Conservation (phyloP, 73 alveolate genomes). For the Halteria grandinella region DNA sequence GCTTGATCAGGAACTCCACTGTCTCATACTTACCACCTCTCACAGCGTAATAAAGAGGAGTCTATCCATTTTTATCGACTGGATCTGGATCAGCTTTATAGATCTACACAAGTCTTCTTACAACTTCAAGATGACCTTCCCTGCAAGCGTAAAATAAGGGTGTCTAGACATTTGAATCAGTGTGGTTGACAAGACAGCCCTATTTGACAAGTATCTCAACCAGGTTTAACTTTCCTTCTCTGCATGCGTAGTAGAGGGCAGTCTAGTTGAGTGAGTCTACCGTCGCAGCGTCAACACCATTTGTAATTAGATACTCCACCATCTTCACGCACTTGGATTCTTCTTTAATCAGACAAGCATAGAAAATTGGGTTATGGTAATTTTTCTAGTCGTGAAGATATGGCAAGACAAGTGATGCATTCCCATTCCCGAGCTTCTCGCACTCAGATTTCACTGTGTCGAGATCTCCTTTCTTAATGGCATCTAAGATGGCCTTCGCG, state of each 20-base stretch:
- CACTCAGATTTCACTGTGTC: neutral
- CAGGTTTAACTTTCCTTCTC: constrained; percentile 82
- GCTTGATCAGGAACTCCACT: constrained; percentile 20
- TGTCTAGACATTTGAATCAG: constrained; percentile 85
- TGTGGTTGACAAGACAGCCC: constrained; percentile 80
- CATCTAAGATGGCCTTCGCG: neutral
- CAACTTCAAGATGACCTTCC: constrained; percentile 80
- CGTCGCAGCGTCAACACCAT: constrained; percentile 43
- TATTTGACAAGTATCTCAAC: constrained; percentile 72
- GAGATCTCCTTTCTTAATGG: constrained; percentile 26
- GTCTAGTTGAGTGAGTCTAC: constrained; percentile 65
- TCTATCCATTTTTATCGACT: constrained; percentile 60
- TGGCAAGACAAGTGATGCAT: neutral
- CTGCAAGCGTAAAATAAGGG: constrained; percentile 91
- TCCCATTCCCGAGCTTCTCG: constrained; percentile 6
- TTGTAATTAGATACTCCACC: constrained; percentile 21
- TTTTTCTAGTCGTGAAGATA: constrained; percentile 10
- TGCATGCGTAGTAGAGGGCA: constrained; percentile 82
- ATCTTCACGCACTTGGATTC: constrained; percentile 21
- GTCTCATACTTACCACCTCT: constrained; percentile 43
- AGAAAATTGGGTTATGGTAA: constrained; percentile 56
- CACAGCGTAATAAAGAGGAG: constrained; percentile 64
- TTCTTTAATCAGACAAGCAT: constrained; percentile 47
- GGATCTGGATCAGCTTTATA: constrained; percentile 59
- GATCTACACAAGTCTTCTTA: constrained; percentile 7